Conservation (phyloP, 768 basidiomycete genomes). For the Boletus pseudopeckii region DNA sequence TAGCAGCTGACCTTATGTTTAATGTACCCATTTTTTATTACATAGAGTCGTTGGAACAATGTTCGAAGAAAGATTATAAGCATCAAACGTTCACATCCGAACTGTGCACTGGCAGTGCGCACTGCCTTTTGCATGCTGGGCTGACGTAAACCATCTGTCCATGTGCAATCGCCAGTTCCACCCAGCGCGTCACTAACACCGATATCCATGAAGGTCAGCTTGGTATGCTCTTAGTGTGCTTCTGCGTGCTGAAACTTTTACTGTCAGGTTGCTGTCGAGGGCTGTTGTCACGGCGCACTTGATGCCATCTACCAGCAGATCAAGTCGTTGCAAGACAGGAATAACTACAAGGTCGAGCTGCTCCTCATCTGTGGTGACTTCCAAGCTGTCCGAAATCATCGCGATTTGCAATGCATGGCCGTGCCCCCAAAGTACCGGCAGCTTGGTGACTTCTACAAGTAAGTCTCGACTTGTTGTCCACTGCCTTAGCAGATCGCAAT, state of each 20-base stretch:
- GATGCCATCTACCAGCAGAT: conserved; percentile 81
- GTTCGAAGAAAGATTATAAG: too few relatives aligned
- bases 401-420: conserved; percentile 87
- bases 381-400: conserved; percentile 81
- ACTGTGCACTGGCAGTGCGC: too few relatives aligned
- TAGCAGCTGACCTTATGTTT: too few relatives aligned
- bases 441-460: conserved; percentile 84
- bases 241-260: conserved; percentile 3
- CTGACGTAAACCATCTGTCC: too few relatives aligned
- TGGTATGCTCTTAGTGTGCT: background rate
- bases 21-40: too few relatives aligned
- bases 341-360: conserved; percentile 72
- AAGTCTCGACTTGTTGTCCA: conserved; percentile 9
- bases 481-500: background rate
- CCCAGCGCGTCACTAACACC: too few relatives aligned
- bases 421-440: conserved; percentile 86
- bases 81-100: too few relatives aligned
- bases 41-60: too few relatives aligned
- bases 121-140: too few relatives aligned
- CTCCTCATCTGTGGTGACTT: conserved; percentile 97
- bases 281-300: conserved; percentile 94
- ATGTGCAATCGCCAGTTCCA: too few relatives aligned
- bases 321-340: conserved; percentile 52
- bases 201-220: conserved; percentile 25
- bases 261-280: conserved; percentile 78